phyloP scores from a whole-genome alignment of 2,329 filamentous ascomycete species.

The Sporothrix schenckii region DNA sequence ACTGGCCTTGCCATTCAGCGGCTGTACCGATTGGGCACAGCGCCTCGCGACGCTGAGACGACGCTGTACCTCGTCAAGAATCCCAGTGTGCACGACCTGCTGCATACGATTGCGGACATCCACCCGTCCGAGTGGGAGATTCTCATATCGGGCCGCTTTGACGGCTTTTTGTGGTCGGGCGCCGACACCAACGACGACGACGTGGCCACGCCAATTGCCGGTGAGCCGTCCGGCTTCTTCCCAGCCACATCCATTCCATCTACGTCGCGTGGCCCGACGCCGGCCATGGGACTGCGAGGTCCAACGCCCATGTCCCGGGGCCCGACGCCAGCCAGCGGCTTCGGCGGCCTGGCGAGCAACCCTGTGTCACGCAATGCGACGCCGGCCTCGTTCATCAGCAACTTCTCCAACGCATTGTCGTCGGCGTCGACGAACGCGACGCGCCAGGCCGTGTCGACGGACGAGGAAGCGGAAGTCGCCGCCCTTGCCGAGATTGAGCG shows the following conservation, averaged over 20 bases:
- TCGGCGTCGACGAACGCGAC: conserved; percentile 53
- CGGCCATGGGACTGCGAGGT: conserved; percentile 43
- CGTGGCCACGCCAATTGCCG: conserved; percentile 44
- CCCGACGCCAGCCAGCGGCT: conserved; percentile 42
- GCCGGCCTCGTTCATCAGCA: conserved; percentile 47
- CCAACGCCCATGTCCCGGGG: conserved; percentile 45
- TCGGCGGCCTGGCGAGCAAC: conserved; percentile 47
- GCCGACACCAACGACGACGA: conserved; percentile 69
- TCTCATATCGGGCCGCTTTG: conserved; percentile 87
- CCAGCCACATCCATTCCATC: conserved; percentile 3
- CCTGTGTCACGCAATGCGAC: conserved; percentile 60
- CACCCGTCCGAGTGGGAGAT: conserved; percentile 96
- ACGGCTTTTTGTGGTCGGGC: conserved; percentile 93
- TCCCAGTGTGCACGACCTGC: conserved; percentile 77
- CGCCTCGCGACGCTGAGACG: conserved; percentile 82
- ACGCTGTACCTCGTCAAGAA: conserved; percentile 86
- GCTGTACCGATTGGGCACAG: conserved; percentile 72
- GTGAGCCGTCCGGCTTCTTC: conserved; percentile 41
- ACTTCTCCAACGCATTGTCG: conserved; percentile 48
- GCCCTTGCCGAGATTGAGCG: conserved; percentile 88
- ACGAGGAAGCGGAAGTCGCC: conserved; percentile 91
- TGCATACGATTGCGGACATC: conserved; percentile 85
- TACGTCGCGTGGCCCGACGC: conserved; percentile 57
- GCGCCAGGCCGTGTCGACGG: conserved; percentile 73
- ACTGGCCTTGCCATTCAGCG: conserved; percentile 79